Evolutionary conservation across 108 stramenopile species (phyloP).

Genomic region (Poteriospumella lacustris): DNA sequence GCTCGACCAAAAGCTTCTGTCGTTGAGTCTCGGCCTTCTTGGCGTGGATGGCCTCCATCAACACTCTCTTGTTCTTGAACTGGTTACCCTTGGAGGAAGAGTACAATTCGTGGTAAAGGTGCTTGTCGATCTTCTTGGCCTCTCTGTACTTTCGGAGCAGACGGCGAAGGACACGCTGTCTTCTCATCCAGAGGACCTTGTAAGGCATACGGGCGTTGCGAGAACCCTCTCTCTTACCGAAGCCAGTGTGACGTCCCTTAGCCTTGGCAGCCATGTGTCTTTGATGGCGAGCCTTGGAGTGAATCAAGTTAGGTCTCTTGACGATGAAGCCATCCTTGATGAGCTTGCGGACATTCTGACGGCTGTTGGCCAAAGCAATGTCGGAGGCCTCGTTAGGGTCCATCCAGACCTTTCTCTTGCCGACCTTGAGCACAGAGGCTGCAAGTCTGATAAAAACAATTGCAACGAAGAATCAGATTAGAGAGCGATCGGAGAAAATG

Average conservation of each 20-base stretch:
- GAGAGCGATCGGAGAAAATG: not conserved
- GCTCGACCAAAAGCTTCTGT: slow-evolving; percentile 80
- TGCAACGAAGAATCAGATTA: not conserved
- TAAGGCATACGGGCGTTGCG: slow-evolving; percentile 98
- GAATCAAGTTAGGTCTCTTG: slow-evolving; percentile 92
- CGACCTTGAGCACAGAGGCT: slow-evolving; percentile 95
- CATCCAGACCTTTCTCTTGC: slow-evolving; percentile 96
- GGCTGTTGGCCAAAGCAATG: slow-evolving; percentile 95
- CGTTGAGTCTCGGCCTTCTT: slow-evolving; percentile 84
- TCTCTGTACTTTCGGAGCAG: slow-evolving; percentile 96
- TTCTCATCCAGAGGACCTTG: slow-evolving; percentile 99
- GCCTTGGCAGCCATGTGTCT: slow-evolving; percentile 88
- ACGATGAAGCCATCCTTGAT: slow-evolving; percentile 92
- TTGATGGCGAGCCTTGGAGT: slow-evolving; percentile 87
- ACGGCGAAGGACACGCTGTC: slow-evolving; percentile 94
- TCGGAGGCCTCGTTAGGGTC: slow-evolving; percentile 97
- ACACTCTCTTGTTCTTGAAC: slow-evolving; percentile 99
- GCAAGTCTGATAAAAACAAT: slow-evolving; percentile 61
- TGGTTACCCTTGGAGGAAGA: slow-evolving; percentile 87
- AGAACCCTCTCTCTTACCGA: slow-evolving; percentile 98
- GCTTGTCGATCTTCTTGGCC: slow-evolving; percentile 99
- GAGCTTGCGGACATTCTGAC: slow-evolving; percentile 87
- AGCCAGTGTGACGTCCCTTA: slow-evolving; percentile 31
- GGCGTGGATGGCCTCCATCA: slow-evolving; percentile 96
- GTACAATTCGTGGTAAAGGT: slow-evolving; percentile 99